Conservation (phyloP, 2,329 filamentous ascomycete genomes). For the Ramularia collo-cygni region DNA sequence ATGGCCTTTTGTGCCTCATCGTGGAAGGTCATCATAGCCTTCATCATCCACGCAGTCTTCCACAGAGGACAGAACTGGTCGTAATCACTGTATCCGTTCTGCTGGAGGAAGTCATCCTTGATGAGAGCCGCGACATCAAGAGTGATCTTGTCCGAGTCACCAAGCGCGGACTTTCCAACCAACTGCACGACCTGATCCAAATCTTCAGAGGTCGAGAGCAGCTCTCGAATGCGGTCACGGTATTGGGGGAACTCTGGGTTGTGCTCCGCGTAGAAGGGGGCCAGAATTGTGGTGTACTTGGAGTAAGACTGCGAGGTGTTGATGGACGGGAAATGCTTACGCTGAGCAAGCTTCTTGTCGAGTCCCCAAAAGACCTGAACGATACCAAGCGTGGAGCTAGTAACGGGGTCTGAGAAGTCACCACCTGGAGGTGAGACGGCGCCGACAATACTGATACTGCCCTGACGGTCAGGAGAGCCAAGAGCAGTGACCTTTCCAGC, state of each 20-base stretch:
- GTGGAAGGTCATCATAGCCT: constrained; percentile 96
- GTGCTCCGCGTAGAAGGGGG: constrained; percentile 91
- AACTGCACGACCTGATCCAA: constrained; percentile 98
- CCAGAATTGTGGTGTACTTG: constrained; percentile 85
- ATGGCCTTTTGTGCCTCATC: constrained; percentile 96
- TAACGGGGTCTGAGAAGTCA: constrained; percentile 98
- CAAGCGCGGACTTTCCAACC: constrained; percentile 93
- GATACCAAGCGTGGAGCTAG: constrained; percentile 85
- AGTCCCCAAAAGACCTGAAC: constrained; percentile 99
- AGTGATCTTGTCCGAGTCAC: constrained; percentile 96
- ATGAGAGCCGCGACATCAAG: constrained; percentile 83
- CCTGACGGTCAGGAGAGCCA: constrained; percentile 79
- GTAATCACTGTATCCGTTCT: constrained; percentile 98
- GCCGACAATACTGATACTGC: constrained; percentile 95
- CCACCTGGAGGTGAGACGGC: constrained; percentile 95
- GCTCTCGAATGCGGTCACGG: constrained; percentile 86
- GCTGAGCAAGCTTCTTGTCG: constrained; percentile 98
- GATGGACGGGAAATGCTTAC: constrained; percentile 98
- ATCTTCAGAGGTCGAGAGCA: constrained; percentile 91
- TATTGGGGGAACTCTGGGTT: constrained; percentile 90
- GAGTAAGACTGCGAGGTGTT: constrained; percentile 93
- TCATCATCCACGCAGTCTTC: constrained; percentile 99
- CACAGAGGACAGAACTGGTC: constrained; percentile 98
- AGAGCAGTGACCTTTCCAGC: constrained; percentile 80
- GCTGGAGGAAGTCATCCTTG: constrained; percentile 98